These are phyloP conservation scores for Auriscalpium microsporum DNA, from an alignment of 768 basidiomycete genomes.

Conservation along the genomic window DNA sequence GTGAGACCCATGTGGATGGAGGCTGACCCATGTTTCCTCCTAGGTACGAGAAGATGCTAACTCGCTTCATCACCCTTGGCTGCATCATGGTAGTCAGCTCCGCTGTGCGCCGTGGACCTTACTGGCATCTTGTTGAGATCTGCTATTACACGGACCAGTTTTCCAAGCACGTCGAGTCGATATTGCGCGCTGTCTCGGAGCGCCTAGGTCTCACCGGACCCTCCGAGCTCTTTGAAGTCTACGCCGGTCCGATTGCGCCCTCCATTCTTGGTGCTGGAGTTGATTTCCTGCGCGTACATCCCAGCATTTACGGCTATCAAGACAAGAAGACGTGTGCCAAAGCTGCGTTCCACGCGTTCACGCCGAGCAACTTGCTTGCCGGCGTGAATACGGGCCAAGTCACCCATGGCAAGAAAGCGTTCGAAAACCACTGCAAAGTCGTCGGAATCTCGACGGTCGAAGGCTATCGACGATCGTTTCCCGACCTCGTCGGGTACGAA, in stretches of 20 bases:
- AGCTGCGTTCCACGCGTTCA: conserved; percentile 57
- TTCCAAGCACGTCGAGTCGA: conserved; percentile 32
- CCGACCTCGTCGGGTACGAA: conserved; percentile 59
- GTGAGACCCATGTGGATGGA: neutral
- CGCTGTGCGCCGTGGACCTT: conserved; percentile 67
- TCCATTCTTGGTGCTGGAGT: conserved; percentile 45
- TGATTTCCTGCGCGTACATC: conserved; percentile 54
- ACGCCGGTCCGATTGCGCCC: conserved; percentile 67
- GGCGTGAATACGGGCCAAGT: conserved; percentile 22
- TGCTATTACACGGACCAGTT: conserved; percentile 36
- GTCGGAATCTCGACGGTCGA: conserved; percentile 39
- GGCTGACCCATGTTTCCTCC: neutral
- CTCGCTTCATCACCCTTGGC: conserved; percentile 58
- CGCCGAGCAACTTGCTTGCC: conserved; percentile 55
- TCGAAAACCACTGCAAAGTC: conserved; percentile 55
- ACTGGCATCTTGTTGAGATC: conserved; percentile 82
- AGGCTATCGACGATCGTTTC: conserved; percentile 56
- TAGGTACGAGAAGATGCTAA: conserved; percentile 62
- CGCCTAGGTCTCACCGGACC: conserved; percentile 58
- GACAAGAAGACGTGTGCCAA: conserved; percentile 59
- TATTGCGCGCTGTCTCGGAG: conserved; percentile 53
- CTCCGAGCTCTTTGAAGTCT: conserved; percentile 64
- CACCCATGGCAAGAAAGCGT: conserved; percentile 35
- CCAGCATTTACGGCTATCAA: conserved; percentile 66
- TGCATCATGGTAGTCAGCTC: conserved; percentile 78